Conservation (phyloP, 768 basidiomycete genomes). For the Daedaleopsis nitida region DNA sequence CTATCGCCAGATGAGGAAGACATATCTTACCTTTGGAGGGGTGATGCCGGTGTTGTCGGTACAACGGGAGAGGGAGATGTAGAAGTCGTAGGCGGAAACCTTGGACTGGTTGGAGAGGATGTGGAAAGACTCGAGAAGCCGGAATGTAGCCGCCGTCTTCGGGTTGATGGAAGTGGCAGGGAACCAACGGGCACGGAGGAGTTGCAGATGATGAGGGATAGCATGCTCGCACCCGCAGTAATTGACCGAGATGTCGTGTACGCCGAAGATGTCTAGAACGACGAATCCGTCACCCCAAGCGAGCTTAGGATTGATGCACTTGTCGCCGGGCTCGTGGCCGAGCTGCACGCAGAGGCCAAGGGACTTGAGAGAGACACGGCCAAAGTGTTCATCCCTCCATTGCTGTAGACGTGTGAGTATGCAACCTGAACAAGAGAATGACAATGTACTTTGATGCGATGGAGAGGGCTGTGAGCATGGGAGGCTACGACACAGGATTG, state of each 20-base stretch:
- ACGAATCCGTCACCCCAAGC: slow-evolving; percentile 13
- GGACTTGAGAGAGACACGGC: slow-evolving; percentile 8
- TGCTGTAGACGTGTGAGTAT: background rate
- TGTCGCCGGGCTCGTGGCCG: slow-evolving; percentile 22
- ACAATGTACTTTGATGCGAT: slow-evolving; percentile 22
- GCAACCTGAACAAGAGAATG: background rate
- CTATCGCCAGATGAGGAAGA: background rate
- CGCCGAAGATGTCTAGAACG: slow-evolving; percentile 28
- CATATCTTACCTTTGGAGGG: background rate
- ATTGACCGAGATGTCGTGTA: slow-evolving; percentile 25
- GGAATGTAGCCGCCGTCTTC: slow-evolving; percentile 33
- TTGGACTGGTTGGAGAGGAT: slow-evolving; percentile 36
- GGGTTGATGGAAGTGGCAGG: slow-evolving; percentile 35
- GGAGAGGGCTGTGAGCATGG: slow-evolving; percentile 19
- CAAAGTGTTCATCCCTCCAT: background rate
- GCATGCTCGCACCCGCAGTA: slow-evolving; percentile 28
- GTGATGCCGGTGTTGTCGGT: slow-evolving; percentile 35
- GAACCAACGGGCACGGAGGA: slow-evolving; percentile 34
- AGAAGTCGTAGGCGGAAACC: slow-evolving; percentile 36
- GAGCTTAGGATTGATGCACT: slow-evolving; percentile 10
- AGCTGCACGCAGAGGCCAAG: slow-evolving; percentile 30
- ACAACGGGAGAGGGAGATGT: slow-evolving; percentile 25
- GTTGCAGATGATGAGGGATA: slow-evolving; percentile 18
- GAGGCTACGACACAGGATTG: background rate
- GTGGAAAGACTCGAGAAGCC: slow-evolving; percentile 34